A percentile compares a stretch with the other conserved stretches of the same genome.
Evolutionary conservation across 208 protist species (phyloP).

Genomic region (Sergeia podlipaevii): DNA sequence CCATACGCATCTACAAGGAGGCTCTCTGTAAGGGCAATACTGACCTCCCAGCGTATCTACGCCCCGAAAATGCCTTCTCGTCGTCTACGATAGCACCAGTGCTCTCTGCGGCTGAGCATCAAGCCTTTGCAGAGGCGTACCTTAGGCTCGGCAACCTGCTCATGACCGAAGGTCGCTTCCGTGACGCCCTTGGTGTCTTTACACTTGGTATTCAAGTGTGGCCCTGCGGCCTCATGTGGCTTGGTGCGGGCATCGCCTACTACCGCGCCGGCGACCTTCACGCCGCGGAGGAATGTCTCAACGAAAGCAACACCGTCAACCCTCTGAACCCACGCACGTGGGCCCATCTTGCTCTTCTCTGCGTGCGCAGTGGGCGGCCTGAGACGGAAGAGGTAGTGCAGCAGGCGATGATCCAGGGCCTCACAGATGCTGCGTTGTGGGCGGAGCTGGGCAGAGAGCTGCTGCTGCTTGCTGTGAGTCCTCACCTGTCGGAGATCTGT

Average conservation of each 20-base stretch:
- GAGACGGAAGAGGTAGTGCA: constrained; percentile 65
- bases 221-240: constrained; percentile 83
- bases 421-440: constrained; percentile 58
- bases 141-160: constrained; percentile 80
- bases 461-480: constrained; percentile 23
- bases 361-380: constrained; percentile 19
- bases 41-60: constrained; percentile 6
- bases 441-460: constrained; percentile 75
- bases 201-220: constrained; percentile 65
- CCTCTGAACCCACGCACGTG: constrained; percentile 83
- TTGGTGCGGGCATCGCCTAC: constrained; percentile 83
- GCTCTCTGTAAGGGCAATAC: constrained; percentile 29
- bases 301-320: constrained; percentile 86
- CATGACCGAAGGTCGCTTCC: constrained; percentile 54
- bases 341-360: constrained; percentile 79
- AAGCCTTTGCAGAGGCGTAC: constrained; percentile 34
- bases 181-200: constrained; percentile 73
- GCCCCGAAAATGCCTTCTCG: too few species aligned
- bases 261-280: constrained; percentile 61
- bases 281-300: constrained; percentile 82
- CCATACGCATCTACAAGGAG: constrained; percentile 48
- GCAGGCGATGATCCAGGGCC: constrained; percentile 50
- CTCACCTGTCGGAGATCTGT: constrained; percentile 40
- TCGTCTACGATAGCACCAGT: too few species aligned
- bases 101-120: neutral